Percentiles rank a stretch among this genome's conserved stretches.
Evolutionary conservation across 441 rosid genomes (phyloP).

Genomic region (Adansonia rubrostipa): DNA sequence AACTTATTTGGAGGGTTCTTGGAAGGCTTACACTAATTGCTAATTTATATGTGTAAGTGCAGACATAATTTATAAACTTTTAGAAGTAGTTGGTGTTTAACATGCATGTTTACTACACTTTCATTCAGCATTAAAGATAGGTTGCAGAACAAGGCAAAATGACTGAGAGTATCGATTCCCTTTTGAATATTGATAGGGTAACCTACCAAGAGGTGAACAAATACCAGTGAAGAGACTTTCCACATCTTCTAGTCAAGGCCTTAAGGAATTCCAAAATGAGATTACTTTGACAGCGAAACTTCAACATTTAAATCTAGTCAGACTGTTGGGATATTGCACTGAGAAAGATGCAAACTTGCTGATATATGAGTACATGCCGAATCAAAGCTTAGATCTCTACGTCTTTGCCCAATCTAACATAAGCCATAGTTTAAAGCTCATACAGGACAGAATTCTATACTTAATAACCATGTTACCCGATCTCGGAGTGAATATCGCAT

Average conservation of each 20-base stretch:
- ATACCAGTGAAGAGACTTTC: constrained; percentile 17
- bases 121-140: neutral
- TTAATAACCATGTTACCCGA: too few species aligned
- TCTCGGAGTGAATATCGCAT: too few species aligned
- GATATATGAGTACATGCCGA: neutral
- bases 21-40: too few species aligned
- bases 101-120: neutral
- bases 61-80: too few species aligned
- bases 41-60: too few species aligned
- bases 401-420: neutral
- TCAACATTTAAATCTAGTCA: constrained; percentile 12
- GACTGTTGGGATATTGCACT: neutral
- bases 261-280: constrained; percentile 8
- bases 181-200: constrained; percentile 8
- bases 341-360: neutral
- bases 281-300: neutral
- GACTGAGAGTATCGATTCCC: neutral
- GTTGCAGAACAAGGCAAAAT: neutral
- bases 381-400: neutral
- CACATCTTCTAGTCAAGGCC: neutral
- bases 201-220: neutral
- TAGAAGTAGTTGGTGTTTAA: too few species aligned
- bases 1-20: too few species aligned
- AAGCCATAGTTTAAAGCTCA: constrained; percentile 25
- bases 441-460: constrained; percentile 11